Evolutionary conservation across 129 eudicot species (phyloP).

Genomic region (Flaveria bidentis): DNA sequence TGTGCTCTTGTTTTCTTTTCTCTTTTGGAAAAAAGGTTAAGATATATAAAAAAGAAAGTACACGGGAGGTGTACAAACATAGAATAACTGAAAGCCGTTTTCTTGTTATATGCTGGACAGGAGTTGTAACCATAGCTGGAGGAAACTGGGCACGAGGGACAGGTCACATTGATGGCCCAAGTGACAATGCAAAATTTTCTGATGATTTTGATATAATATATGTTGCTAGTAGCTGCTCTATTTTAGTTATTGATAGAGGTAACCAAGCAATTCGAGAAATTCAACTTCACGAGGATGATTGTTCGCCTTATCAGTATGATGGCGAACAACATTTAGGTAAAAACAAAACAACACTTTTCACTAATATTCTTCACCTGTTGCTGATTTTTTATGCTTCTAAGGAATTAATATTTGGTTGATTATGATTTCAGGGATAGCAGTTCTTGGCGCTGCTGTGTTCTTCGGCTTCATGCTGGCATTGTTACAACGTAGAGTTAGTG

Average conservation of each 20-base stretch:
- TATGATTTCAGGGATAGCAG: slow-evolving; percentile 61
- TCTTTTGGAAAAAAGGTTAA: neutral
- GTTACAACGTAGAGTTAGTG: slow-evolving; percentile 62
- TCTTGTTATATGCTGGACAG: slow-evolving; percentile 47
- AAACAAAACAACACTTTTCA: neutral
- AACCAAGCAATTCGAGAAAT: slow-evolving; percentile 94
- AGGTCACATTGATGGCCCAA: slow-evolving; percentile 85
- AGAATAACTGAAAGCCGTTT: neutral
- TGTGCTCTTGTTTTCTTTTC: neutral
- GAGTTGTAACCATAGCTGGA: slow-evolving; percentile 94
- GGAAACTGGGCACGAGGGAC: slow-evolving; percentile 71
- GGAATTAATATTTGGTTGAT: neutral
- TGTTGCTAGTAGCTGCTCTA: slow-evolving; percentile 71
- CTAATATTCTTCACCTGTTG: neutral
- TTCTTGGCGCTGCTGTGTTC: slow-evolving; percentile 70
- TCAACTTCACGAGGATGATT: slow-evolving; percentile 79
- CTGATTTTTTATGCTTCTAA: neutral
- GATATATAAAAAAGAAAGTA: neutral
- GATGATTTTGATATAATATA: slow-evolving; percentile 84
- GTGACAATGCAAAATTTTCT: slow-evolving; percentile 86
- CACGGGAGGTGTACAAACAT: neutral
- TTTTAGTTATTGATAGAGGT: slow-evolving; percentile 87
- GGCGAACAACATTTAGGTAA: slow-evolving; percentile 76
- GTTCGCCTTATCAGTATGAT: slow-evolving; percentile 61
- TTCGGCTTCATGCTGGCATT: slow-evolving; percentile 90